These are phyloP conservation scores for Pseudogymnoascus sp. DNA, from an alignment of 2,329 filamentous ascomycete species.

Conservation along the genomic window DNA sequence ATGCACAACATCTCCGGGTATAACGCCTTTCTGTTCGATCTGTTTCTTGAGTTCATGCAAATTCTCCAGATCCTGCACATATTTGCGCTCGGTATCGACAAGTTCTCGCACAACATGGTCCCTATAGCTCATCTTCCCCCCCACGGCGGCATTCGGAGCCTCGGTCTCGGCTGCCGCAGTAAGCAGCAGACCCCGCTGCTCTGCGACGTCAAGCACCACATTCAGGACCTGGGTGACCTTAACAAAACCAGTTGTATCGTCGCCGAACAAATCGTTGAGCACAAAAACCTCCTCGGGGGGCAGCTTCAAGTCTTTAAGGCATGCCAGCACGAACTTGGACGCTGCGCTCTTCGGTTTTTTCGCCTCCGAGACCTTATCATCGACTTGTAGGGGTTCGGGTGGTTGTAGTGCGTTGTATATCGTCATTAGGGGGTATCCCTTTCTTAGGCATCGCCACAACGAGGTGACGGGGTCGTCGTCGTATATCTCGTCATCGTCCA, in stretches of 20 bases:
- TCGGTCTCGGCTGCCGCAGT: slow-evolving; percentile 46
- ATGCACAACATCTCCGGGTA: slow-evolving; percentile 84
- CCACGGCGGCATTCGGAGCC: slow-evolving; percentile 40
- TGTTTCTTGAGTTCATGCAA: slow-evolving; percentile 85
- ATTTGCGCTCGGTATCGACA: slow-evolving; percentile 92
- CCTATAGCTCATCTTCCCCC: slow-evolving; percentile 59
- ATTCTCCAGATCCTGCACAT: slow-evolving; percentile 93
- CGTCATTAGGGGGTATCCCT: slow-evolving; percentile 73
- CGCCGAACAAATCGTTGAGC: slow-evolving; percentile 81
- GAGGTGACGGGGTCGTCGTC: slow-evolving; percentile 77
- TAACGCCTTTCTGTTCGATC: slow-evolving; percentile 76
- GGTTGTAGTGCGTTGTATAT: slow-evolving; percentile 84
- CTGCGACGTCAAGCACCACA: slow-evolving; percentile 77
- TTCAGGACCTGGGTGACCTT: slow-evolving; percentile 95
- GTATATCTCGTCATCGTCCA: slow-evolving; percentile 56
- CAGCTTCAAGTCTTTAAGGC: slow-evolving; percentile 72
- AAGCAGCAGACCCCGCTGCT: slow-evolving; percentile 65
- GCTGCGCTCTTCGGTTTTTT: slow-evolving; percentile 81
- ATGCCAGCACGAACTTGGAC: slow-evolving; percentile 88
- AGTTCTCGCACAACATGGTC: slow-evolving; percentile 89
- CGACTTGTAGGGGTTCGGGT: slow-evolving; percentile 56
- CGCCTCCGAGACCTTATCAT: slow-evolving; percentile 53
- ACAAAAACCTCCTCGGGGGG: slow-evolving; percentile 79
- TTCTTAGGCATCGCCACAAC: slow-evolving; percentile 78
- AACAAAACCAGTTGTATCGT: slow-evolving; percentile 94